Evolutionary conservation across 2,329 filamentous ascomycete species (phyloP), one percentile per base, ranked within the genome.

Genomic region (Thielaviopsis musarum): DNA sequence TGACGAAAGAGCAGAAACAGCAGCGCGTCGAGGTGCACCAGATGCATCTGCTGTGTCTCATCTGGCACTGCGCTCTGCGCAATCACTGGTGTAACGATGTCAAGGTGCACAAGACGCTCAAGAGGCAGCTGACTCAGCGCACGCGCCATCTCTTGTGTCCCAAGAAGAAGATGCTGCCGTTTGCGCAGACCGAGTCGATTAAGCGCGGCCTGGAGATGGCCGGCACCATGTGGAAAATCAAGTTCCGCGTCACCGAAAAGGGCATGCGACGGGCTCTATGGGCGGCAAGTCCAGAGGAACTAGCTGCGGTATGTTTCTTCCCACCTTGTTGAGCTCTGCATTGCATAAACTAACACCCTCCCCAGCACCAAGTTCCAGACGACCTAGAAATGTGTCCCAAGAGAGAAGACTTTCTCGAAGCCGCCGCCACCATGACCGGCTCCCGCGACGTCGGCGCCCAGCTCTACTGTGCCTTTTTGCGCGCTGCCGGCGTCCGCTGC

Each of bases 401-500:
- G 28, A 83, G 79, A 61, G 72, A 76, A 0, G 88, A 94, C 64
- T 97, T 97, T 65, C 76, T 78, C 3, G 75, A 76, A 45, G 84
- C 87, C 30, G 88, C 91, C 0, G 77, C 74, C 62, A 79, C 73
- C 5, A 70, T 95, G 19, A 75, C 83, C 64, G 94, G 91, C 0
- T 97, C 91, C 9, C 82, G 91, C 64, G 93, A 98, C 69, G 77
- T 94, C 10, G 93, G 91, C 0, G 87, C 89, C 1, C 91, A 97
- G 68, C 70, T 98, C 0, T 95, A 94, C 66, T 97, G 93, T 69
- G 87, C 91, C 2, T 71, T 97, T 34, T 76, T 98, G 3, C 83
- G 93, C 19, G 81, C 83, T n/a, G 82, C 79, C n/a, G 90, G 88
- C 2, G 82, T 97, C 6, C 82, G 89, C 63, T 78, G 88, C 5